Evolutionary conservation across 2,329 filamentous ascomycete species (phyloP), one percentile per base, ranked within the genome.

Genomic region (Cordyceps cateniannulata): DNA sequence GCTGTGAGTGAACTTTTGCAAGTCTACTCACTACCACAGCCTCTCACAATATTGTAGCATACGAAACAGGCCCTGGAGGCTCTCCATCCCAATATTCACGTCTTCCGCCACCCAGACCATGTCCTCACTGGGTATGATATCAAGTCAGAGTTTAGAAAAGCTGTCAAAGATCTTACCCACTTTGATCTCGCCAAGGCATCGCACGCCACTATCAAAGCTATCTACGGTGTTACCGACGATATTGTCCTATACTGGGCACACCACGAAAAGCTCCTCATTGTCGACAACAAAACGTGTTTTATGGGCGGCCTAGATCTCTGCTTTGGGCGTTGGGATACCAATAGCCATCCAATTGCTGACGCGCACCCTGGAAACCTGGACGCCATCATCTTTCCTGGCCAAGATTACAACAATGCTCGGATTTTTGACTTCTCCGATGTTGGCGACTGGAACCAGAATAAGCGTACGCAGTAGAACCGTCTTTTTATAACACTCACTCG

Each of bases 21-120:
- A 32, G 20, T 12, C 12, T 25, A 16, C 18, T 32, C 5, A 18
- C 14, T 3, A 5, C 9, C 18, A 16, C 16, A 20, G 8, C 24
- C 35, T 20, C 51, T 68, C 66, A 68, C 71, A 62, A 70, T 73
- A 67, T 71, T 73, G 6, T 56, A 86, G 67, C 91, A 96, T 70
- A 96, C 91, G 5, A 95, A 93, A 69, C 85, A 91, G 69, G 80
- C 82, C 47, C 77, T 96, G 32, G 91, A 96, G 70, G 81, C 76
- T 8, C 79, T 93, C 40, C 90, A 95, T 69, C 85, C 85, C 9
- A 96, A 96, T 69, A 95, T 96, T 72, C 83, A 85, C 49, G 92
- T 97, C 12, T 96, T 96, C 73, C 82, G 93, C 22, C 91, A 97
- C 71, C 93, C 93, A 2, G 93, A 97, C 68, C 93, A 97, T 76